Base-by-base conservation (phyloP, 2,329 filamentous ascomycete genomes). In the Dactylellina haptotyla region DNA sequence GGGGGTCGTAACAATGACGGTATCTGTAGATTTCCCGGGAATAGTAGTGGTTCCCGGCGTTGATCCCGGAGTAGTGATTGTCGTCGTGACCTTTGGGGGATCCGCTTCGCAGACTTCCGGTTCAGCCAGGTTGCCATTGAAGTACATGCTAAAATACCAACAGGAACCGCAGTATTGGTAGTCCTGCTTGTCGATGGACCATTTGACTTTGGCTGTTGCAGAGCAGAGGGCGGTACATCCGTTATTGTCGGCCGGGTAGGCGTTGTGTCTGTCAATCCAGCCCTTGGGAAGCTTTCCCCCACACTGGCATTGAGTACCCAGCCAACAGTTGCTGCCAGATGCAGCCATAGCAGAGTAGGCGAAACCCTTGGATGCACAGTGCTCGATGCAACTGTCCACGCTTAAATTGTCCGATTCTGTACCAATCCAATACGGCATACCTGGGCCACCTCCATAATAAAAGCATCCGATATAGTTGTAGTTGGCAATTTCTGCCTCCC, bases 391-490 rank as follows among this genome's bases (percentile, higher is more conserved):
- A 8, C 8, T 16, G 50, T 54, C 50, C 9, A 54, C 32, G 18
- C 50, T 54, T 12, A 54, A 32, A 16, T 54, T 54, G 16, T 54
- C 50, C 2, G 50, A 54, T 9, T 25, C 30, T n/a, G 30, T 25
- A 25, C 50, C 50, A 10, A 32, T 37, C 50, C 50, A 54, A 14
- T 54, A 54, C 9, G n/a, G 12, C 30, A 54, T 6, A 16, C 23
- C 25, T 39, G 16, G 18, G 10, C 30, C 50, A 23, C 41, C 46
- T 16, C 43, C 20, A 25, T 51, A 50, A 4, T 20, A 64, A 12
- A 46, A 58, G n/a, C 62, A 66, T 39, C 51, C 62, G 5, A 43
- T 14, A 10, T 50, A 50, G 18, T 61, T 4, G 23, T 61, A 69
- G n/a, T 43, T 43, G 3, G n/a, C 6, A 6, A 28, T 9, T 9